Percentiles rank a stretch among this genome's conserved stretches.
phyloP scores from a whole-genome alignment of 768 basidiomycete genomes.

The Collybia sordida region DNA sequence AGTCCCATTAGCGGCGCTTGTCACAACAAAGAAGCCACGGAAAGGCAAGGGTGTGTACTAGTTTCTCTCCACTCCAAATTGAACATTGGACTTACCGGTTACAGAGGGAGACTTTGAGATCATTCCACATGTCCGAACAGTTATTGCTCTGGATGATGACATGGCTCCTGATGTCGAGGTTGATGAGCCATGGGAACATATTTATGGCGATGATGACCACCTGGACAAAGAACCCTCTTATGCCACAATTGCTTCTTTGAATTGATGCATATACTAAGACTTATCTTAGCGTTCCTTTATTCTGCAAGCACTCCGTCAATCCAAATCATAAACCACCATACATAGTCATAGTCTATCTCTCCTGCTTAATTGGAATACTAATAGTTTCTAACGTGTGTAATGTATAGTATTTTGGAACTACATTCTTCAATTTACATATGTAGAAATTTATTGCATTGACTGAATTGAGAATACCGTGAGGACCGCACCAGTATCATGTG shows the following conservation, averaged over 20 bases:
- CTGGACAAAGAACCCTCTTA: constrained; percentile 35
- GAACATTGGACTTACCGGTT: not conserved
- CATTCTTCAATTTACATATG: too few relatives aligned
- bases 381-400: too few relatives aligned
- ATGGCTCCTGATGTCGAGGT: constrained; percentile 34
- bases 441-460: too few relatives aligned
- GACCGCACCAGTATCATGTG: too few relatives aligned
- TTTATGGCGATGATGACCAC: constrained; percentile 39
- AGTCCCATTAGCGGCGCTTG: constrained; percentile 21
- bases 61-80: constrained; percentile 6
- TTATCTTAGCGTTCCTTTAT: too few relatives aligned
- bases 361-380: too few relatives aligned
- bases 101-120: constrained; percentile 57
- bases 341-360: too few relatives aligned
- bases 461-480: too few relatives aligned
- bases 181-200: constrained; percentile 63
- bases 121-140: constrained; percentile 50
- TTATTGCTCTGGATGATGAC: constrained; percentile 58
- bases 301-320: too few relatives aligned
- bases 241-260: constrained; percentile 32
- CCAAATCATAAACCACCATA: too few relatives aligned
- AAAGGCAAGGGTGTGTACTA: constrained; percentile 38
- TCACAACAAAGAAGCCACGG: constrained; percentile 34
- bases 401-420: too few relatives aligned
- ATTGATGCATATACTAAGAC: not conserved